Percentiles rank a stretch among this genome's conserved stretches.
Conservation (phyloP, 2,329 filamentous ascomycete genomes). For the Boeremia lycopersici region DNA sequence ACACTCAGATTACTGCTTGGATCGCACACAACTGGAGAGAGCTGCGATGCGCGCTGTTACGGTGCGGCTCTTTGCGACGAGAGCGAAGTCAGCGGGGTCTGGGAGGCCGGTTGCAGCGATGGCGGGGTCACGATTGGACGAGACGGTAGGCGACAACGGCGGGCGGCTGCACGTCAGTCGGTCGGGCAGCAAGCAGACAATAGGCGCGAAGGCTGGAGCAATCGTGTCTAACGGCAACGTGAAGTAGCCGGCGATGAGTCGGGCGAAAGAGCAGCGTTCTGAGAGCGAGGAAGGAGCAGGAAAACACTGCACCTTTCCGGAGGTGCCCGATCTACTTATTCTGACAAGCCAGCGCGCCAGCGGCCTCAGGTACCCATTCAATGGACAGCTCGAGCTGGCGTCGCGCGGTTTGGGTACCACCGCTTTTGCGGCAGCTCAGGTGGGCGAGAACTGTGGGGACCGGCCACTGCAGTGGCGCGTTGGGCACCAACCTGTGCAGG, state of each 20-base stretch:
- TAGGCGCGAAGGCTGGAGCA: constrained; percentile 19
- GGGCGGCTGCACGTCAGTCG: constrained; percentile 41
- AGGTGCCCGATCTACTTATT: constrained; percentile 39
- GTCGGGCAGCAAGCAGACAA: constrained; percentile 39
- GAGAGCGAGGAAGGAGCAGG: constrained; percentile 21
- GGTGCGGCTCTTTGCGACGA: constrained; percentile 39
- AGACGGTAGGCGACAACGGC: constrained; percentile 24
- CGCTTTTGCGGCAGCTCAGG: constrained; percentile 29
- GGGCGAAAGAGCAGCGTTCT: constrained; percentile 15
- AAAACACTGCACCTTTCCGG: constrained; percentile 20
- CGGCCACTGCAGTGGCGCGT: constrained; percentile 31
- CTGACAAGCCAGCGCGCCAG: constrained; percentile 20
- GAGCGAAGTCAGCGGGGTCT: constrained; percentile 28
- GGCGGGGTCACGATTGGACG: constrained; percentile 37
- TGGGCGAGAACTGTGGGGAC: constrained; percentile 35
- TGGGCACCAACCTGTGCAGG: constrained; percentile 32
- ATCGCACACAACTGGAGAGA: not conserved
- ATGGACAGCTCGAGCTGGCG: constrained; percentile 28
- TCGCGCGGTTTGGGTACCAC: constrained; percentile 36
- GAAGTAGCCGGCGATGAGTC: constrained; percentile 11
- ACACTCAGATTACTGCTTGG: constrained; percentile 5
- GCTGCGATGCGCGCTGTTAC: constrained; percentile 17
- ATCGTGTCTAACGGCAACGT: constrained; percentile 23
- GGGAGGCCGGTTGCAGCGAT: constrained; percentile 26
- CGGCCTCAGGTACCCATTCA: constrained; percentile 34